Base-by-base conservation (phyloP, 2,329 filamentous ascomycete genomes). In the Neoarthrinium moseri region DNA sequence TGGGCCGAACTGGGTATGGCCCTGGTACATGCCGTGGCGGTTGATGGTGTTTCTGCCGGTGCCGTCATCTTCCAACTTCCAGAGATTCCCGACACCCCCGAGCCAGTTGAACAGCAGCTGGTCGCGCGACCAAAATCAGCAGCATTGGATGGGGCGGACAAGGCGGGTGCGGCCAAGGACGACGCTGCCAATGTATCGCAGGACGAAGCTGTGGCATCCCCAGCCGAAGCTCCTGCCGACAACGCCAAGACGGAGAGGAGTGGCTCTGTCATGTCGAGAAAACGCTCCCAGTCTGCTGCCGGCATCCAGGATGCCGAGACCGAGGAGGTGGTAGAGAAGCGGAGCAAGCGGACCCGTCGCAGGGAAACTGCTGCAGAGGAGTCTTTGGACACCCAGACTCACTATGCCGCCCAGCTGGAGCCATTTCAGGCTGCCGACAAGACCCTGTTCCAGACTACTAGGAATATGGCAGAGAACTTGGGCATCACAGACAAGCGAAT, bases 341-440 rank as follows among this genome's bases (percentile, higher is more conserved):
- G 83, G 46, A 86, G 82, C 62, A 87, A 87, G 57, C 71, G 84
- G 40, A 82, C 82, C 23, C 74, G 83, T 36, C 76, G 81, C 15
- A 73, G 83, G 44, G 82, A 85, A 34, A 77, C 74, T 4, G 71
- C 75, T 10, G 63, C 67, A 8, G 80, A 79, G 27, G 81, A 82
- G 39, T 62, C 66, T 0, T 61, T 75, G 12, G 80, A 83, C 49
- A 70, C 77, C 6, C 75, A 71, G 41, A 73, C 71, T 1, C 65
- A 76, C 21, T 71, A 76, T 43, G 75, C 78, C 2, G 74, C 72
- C 42, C 78, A 83, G 53, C 62, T 84, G 4, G 74, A 79, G 52
- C 74, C 76, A 2, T 77, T 73, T 38, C 78, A 82, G 51, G 78
- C 77, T 2, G 75, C 74, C 11, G 80, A 83, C 50, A 71, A 74